Evolutionary conservation across 2,329 filamentous ascomycete species (phyloP).

Genomic region (Venturia carpophila): DNA sequence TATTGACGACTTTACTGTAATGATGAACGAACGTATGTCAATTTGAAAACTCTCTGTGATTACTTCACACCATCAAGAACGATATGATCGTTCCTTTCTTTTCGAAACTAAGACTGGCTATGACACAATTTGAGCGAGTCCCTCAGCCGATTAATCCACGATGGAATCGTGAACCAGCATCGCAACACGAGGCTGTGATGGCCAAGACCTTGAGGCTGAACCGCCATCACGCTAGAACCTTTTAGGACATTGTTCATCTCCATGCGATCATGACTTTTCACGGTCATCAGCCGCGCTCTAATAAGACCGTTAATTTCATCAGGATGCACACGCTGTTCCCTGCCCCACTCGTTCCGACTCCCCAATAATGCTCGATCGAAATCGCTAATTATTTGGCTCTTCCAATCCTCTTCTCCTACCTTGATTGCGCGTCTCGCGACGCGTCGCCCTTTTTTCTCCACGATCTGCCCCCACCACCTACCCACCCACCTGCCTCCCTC

Average conservation of each 20-base stretch:
- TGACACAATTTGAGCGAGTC: too few relatives aligned
- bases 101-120: too few relatives aligned
- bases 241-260: neutral
- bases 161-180: too few relatives aligned
- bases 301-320: neutral
- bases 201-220: neutral
- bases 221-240: neutral
- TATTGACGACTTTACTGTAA: too few relatives aligned
- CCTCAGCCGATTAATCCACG: too few relatives aligned
- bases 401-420: neutral
- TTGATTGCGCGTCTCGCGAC: neutral
- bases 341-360: neutral
- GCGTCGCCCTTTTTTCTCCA: neutral
- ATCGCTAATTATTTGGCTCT: neutral
- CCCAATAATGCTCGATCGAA: neutral
- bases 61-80: too few relatives aligned
- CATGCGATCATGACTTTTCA: slow-evolving; percentile 6
- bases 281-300: neutral
- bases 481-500: too few relatives aligned
- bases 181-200: neutral
- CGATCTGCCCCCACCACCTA: neutral
- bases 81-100: too few relatives aligned
- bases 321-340: neutral
- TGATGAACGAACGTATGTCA: too few relatives aligned
- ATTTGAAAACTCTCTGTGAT: too few relatives aligned